phyloP scores from a whole-genome alignment of 768 basidiomycete genomes.

The Tulasnella calospora region DNA sequence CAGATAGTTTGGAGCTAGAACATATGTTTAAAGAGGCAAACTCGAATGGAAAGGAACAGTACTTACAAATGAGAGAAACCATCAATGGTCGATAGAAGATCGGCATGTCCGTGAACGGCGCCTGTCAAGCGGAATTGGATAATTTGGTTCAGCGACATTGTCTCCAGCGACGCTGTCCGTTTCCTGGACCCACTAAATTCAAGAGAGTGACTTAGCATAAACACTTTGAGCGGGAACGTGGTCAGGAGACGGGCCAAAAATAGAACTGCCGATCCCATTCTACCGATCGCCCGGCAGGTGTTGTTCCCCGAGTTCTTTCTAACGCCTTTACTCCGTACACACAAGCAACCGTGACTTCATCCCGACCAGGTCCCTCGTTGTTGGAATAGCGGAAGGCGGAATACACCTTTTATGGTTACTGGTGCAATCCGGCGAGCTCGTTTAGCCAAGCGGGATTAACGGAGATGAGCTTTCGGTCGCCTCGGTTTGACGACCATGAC shows the following conservation, averaged over 20 bases:
- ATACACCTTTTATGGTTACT: neutral
- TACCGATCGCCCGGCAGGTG: neutral
- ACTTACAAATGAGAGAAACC: no score
- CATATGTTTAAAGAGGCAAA: no score
- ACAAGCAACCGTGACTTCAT: neutral
- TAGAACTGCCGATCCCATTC: constrained; percentile 10
- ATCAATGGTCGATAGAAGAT: no score
- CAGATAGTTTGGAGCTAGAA: no score
- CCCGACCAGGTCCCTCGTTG: neutral
- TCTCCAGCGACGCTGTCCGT: no score
- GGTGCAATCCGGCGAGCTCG: neutral
- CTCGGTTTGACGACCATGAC: no score
- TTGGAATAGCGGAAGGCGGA: neutral
- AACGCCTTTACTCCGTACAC: neutral
- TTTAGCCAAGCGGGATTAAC: neutral
- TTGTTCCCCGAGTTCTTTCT: neutral
- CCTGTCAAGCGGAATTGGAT: no score
- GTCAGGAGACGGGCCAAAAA: neutral
- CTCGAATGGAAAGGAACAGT: no score
- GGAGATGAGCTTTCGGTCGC: neutral
- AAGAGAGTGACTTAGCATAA: no score
- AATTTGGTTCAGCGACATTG: no score
- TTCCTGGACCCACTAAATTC: no score
- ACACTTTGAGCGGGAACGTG: neutral
- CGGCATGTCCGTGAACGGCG: no score